Base-by-base conservation (phyloP, 495 filamentous ascomycete species). In the Talaromyces thailandensis region DNA sequence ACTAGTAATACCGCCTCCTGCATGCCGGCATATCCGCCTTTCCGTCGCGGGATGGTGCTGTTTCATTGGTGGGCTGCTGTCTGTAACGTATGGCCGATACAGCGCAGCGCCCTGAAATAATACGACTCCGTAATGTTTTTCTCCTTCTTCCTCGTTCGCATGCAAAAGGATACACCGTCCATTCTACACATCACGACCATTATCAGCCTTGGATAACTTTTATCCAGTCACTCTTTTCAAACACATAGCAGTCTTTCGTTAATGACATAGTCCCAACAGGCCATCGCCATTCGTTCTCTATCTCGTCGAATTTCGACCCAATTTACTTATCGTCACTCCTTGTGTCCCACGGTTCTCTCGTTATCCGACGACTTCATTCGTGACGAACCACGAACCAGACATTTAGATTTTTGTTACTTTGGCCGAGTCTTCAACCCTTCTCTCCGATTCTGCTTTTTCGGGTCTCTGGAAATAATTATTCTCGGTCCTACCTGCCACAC, bases 351-450 rank as follows among this genome's bases (percentile, higher is more conserved):
- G 55, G 55, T 35, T 57, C 24, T 35, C 12, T 57, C 29, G 18
- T 57, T 57, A 57, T 57, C 55, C 29, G 29, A 57, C 55, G 55
- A 35, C 26, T 57, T 24, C 35, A 55, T 28, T 57, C 18, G 55
- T 57, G 28, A 57, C 55, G 55, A 57, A 57, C 55, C 26, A 57
- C 55, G 55, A 57, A 57, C 55, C 26, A 32, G 12, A 57, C 26
- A 55, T 28, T n/a, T 21, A 9, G 51, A 24, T 28, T 57, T 35
- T 31, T 29, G 3, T 14, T 23, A 25, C 9, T 52, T 52, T 12
- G 6, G 1, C 8, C 21, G 8, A 31, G 6, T 21, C 23, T 53
- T 28, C 24, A 53, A 24, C 9, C 14, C 50, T 21, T 48, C n/a
- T 48, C 21, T 18, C 6, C n/a, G 9, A 21, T 18, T 8, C 43